Conservation (phyloP, 768 basidiomycete species). For the Kwoniella mangroviensis region DNA sequence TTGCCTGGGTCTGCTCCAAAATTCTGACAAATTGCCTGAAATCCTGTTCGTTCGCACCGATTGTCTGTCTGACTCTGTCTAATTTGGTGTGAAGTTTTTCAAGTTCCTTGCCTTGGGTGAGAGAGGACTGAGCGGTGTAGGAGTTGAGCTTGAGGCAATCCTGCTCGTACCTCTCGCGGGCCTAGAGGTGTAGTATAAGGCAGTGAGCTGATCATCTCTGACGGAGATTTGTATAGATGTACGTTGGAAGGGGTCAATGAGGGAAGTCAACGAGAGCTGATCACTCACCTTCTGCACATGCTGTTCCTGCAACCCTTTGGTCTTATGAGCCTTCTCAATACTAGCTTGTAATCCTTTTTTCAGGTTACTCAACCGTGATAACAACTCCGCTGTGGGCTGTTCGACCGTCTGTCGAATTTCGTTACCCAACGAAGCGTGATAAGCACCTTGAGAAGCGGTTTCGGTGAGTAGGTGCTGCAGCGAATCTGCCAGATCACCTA, state of each 20-base stretch:
- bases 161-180: conserved; percentile 88
- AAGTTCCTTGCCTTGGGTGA: conserved; percentile 90
- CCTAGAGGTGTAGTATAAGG: conserved; percentile 53
- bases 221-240: no score
- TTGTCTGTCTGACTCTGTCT: conserved; percentile 85
- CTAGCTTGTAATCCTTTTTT: conserved; percentile 63
- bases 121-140: conserved; percentile 84
- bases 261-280: neutral
- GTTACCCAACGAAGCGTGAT: conserved; percentile 73
- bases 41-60: conserved; percentile 87
- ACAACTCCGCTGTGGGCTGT: conserved; percentile 46
- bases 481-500: conserved; percentile 81
- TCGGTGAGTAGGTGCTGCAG: conserved; percentile 79
- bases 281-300: conserved; percentile 72
- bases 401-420: conserved; percentile 80
- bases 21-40: conserved; percentile 84
- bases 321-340: conserved; percentile 90
- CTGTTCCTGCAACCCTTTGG: conserved; percentile 81
- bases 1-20: conserved; percentile 73
- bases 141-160: conserved; percentile 94
- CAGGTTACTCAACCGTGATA: conserved; percentile 40
- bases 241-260: no score
- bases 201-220: neutral
- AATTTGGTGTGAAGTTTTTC: conserved; percentile 87
- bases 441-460: conserved; percentile 78